A percentile compares a stretch with the other conserved stretches of the same genome.
phyloP scores from a whole-genome alignment of 2,329 filamentous ascomycete species.

The Ascochyta viciae-villosae region DNA sequence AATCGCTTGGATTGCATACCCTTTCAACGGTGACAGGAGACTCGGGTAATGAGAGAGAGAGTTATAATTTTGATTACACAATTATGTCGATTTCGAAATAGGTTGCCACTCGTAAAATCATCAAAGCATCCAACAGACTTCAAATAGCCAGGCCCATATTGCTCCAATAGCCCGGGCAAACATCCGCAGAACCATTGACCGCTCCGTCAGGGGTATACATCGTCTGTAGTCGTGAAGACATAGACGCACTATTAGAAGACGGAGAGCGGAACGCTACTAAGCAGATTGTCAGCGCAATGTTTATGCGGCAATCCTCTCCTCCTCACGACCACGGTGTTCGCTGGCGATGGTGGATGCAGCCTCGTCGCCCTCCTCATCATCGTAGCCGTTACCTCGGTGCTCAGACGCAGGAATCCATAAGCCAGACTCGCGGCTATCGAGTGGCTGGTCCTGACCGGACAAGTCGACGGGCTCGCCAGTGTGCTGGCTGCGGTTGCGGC shows the following conservation, averaged over 20 bases:
- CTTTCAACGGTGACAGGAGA: too few species aligned
- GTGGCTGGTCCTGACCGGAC: slow-evolving; percentile 79
- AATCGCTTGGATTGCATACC: too few species aligned
- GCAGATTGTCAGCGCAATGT: slow-evolving; percentile 25
- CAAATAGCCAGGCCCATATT: slow-evolving; percentile 11
- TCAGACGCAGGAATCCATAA: slow-evolving; percentile 80
- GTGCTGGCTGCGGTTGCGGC: slow-evolving; percentile 68
- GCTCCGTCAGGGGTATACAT: slow-evolving; percentile 46
- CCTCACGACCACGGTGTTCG: slow-evolving; percentile 56
- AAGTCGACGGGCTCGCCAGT: slow-evolving; percentile 80
- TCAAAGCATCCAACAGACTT: slow-evolving; percentile 6
- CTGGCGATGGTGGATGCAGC: slow-evolving; percentile 50
- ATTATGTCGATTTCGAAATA: slow-evolving; percentile 6
- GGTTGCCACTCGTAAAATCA: slow-evolving; percentile 10
- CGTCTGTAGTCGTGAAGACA: slow-evolving; percentile 29
- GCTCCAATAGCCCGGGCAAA: slow-evolving; percentile 1
- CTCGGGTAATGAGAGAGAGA: background rate
- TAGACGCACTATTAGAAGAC: slow-evolving; percentile 35
- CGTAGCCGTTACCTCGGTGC: slow-evolving; percentile 68
- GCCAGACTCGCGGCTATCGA: slow-evolving; percentile 75
- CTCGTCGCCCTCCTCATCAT: slow-evolving; percentile 71
- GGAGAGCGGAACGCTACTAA: slow-evolving; percentile 26
- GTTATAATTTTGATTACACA: slow-evolving; percentile 2
- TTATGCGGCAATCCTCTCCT: slow-evolving; percentile 52
- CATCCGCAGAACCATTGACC: slow-evolving; percentile 18